Conservation (phyloP, 2,329 filamentous ascomycete genomes). For the Polytolypa hystricis region DNA sequence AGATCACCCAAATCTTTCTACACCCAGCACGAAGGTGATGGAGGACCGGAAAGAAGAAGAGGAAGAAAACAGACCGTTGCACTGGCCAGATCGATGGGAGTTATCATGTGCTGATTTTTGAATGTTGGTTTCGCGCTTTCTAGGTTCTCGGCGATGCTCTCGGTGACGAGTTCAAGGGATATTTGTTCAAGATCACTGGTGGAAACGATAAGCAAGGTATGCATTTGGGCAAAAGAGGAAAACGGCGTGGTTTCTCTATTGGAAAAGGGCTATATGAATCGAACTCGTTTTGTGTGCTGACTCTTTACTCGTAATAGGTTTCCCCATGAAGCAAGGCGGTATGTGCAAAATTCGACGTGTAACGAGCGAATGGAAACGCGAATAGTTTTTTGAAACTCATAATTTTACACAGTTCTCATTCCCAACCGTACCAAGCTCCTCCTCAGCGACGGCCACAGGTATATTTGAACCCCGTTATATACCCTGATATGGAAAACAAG, state of each 20-base stretch:
- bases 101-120: conserved; percentile 2
- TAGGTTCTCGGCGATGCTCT: conserved; percentile 86
- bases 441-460: conserved; percentile 80
- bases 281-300: too few relatives aligned
- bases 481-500: background rate
- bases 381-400: conserved; percentile 9
- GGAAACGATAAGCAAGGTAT: conserved; percentile 98
- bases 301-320: conserved; percentile 41
- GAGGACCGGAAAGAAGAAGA: background rate
- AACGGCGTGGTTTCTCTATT: background rate
- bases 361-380: conserved; percentile 18
- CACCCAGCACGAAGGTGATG: background rate
- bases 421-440: conserved; percentile 97
- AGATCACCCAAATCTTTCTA: conserved; percentile 1
- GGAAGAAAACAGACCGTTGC: background rate
- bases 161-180: conserved; percentile 99
- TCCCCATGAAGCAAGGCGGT: conserved; percentile 99
- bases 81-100: too few relatives aligned
- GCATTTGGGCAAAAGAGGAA: conserved; percentile 11
- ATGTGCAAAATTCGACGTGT: conserved; percentile 22
- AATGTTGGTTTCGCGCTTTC: conserved; percentile 8
- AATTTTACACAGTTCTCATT: conserved; percentile 52
- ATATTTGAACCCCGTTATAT: conserved; percentile 6
- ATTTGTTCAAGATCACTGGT: conserved; percentile 98
- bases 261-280: conserved; percentile 4